Percentiles rank a stretch among this genome's conserved stretches.
Evolutionary conservation across 768 basidiomycete species (phyloP).

Genomic region (Calvatia gigantea): DNA sequence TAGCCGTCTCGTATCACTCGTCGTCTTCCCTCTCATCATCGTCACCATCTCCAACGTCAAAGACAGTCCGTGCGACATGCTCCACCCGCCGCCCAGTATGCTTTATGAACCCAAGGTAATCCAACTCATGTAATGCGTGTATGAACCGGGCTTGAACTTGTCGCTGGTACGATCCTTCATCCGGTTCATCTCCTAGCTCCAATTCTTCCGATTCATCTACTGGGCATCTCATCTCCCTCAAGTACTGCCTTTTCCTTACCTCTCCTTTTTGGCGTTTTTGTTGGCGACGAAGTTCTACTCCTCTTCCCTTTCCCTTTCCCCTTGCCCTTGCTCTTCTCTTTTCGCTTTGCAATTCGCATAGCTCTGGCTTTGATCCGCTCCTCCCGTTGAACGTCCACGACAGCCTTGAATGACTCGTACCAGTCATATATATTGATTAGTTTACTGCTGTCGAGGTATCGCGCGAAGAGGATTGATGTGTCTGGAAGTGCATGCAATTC

Average conservation of each 20-base stretch:
- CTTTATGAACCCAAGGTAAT: conserved; percentile 76
- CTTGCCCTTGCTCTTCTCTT: not conserved
- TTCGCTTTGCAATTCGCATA: not conserved
- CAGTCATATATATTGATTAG: conserved; percentile 88
- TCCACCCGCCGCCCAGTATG: conserved; percentile 77
- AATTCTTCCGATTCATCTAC: conserved; percentile 29
- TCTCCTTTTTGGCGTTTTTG: conserved; percentile 19
- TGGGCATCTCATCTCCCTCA: conserved; percentile 23
- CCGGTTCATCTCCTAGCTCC: conserved; percentile 27
- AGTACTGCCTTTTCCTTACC: conserved; percentile 23
- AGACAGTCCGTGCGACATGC: conserved; percentile 67
- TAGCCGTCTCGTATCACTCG: too few relatives aligned
- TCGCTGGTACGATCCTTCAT: conserved; percentile 51
- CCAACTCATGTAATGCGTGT: conserved; percentile 76
- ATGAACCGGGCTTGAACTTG: conserved; percentile 78
- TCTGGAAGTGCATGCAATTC: conserved; percentile 62
- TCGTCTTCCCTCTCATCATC: conserved; percentile 12
- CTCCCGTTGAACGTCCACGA: conserved; percentile 57
- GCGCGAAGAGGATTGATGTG: conserved; percentile 68
- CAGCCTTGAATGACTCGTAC: conserved; percentile 74
- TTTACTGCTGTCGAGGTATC: conserved; percentile 76
- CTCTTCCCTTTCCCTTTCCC: not conserved
- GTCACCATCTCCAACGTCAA: conserved; percentile 38
- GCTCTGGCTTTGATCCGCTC: not conserved
- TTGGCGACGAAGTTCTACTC: conserved; percentile 1